These are phyloP conservation scores for Cytospora mali DNA, from an alignment of 2,329 filamentous ascomycete species.

Conservation along the genomic window DNA sequence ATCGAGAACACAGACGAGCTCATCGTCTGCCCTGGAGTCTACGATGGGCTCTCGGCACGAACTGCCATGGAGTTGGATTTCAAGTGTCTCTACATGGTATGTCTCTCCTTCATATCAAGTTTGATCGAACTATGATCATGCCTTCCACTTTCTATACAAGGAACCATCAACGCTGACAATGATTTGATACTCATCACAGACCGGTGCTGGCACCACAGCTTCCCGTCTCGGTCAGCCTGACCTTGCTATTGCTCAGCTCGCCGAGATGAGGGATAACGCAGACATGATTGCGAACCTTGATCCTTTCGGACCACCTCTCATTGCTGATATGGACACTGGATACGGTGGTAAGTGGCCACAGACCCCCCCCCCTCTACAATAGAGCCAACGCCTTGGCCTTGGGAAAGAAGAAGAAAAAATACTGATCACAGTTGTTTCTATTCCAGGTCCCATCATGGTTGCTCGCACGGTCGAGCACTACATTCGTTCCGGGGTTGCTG, in stretches of 20 bases:
- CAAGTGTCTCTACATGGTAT: conserved; percentile 64
- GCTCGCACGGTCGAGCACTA: conserved; percentile 51
- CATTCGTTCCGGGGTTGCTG: conserved; percentile 54
- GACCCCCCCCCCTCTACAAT: no score
- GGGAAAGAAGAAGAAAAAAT: no score
- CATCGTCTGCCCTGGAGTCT: conserved; percentile 62
- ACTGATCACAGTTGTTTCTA: not conserved
- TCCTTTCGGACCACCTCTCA: conserved; percentile 47
- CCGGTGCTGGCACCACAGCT: conserved; percentile 62
- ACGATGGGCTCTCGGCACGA: conserved; percentile 63
- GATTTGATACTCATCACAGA: conserved; percentile 41
- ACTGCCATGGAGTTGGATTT: conserved; percentile 60
- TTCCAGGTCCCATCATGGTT: conserved; percentile 41
- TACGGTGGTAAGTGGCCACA: conserved; percentile 47
- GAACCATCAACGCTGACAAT: not conserved
- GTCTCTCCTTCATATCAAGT: conserved; percentile 17
- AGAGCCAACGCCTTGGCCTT: no score
- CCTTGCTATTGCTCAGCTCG: conserved; percentile 56
- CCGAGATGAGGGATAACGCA: conserved; percentile 56
- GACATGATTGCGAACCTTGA: conserved; percentile 56
- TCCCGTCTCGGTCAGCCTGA: conserved; percentile 65
- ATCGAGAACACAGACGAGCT: conserved; percentile 41
- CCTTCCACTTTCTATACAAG: not conserved
- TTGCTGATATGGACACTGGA: conserved; percentile 58
- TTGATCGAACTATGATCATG: not conserved